phyloP scores from a whole-genome alignment of 2,329 filamentous ascomycete genomes.

The Anthostomella pinea region DNA sequence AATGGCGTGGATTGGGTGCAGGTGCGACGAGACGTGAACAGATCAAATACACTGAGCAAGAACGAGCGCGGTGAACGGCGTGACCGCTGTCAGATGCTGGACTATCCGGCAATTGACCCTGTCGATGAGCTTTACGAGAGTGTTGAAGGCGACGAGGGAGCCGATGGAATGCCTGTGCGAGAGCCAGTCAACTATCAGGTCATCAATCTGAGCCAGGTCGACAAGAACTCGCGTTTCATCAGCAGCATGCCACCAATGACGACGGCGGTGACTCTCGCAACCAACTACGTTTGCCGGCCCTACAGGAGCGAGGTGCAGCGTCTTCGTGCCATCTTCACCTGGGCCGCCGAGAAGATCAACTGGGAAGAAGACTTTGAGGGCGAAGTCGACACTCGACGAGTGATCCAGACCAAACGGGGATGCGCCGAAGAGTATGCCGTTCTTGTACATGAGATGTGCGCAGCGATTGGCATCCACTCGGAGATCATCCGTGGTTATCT shows the following conservation, averaged over 20 bases:
- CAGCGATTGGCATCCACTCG: conserved; percentile 80
- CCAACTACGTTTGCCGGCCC: conserved; percentile 88
- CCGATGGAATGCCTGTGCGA: conserved; percentile 77
- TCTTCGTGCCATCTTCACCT: conserved; percentile 91
- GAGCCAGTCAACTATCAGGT: conserved; percentile 78
- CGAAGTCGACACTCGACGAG: conserved; percentile 76
- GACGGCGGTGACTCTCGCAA: conserved; percentile 78
- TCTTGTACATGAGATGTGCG: conserved; percentile 90
- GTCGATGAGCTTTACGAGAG: conserved; percentile 84
- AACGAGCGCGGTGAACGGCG: conserved; percentile 82
- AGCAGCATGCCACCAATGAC: conserved; percentile 78
- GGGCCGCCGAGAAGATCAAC: conserved; percentile 89
- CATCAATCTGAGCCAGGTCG: conserved; percentile 81
- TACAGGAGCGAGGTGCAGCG: conserved; percentile 93
- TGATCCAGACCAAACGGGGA: conserved; percentile 79
- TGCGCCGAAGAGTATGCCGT: conserved; percentile 87
- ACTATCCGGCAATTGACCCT: conserved; percentile 82
- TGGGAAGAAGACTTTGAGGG: conserved; percentile 96
- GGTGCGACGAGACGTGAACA: conserved; percentile 90
- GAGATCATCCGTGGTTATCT: conserved; percentile 88
- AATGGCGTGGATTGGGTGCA: conserved; percentile 86
- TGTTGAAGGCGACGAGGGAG: conserved; percentile 85
- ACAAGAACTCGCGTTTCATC: conserved; percentile 93
- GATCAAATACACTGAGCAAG: conserved; percentile 87
- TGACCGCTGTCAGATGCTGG: conserved; percentile 92